phyloP scores from a whole-genome alignment of 2,329 filamentous ascomycete genomes.

The Blumeria graminis region DNA sequence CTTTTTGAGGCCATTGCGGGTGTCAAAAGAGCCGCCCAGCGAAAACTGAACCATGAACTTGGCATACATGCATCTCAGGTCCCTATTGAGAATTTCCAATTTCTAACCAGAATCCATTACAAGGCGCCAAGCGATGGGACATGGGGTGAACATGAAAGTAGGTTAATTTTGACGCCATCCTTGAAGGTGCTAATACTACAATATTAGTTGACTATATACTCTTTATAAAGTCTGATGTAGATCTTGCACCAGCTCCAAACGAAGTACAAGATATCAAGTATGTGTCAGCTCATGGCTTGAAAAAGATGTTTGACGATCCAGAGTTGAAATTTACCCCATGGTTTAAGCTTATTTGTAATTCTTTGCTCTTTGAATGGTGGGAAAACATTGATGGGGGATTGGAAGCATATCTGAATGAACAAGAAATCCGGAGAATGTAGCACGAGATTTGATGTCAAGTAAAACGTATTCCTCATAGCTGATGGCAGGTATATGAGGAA shows the following conservation, averaged over 20 bases:
- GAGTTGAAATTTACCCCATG: slow-evolving; percentile 78
- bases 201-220: slow-evolving; percentile 81
- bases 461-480: too few relatives aligned
- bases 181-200: slow-evolving; percentile 3
- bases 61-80: slow-evolving; percentile 80
- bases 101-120: slow-evolving; percentile 93
- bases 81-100: slow-evolving; percentile 73
- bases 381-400: slow-evolving; percentile 55
- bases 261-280: slow-evolving; percentile 73
- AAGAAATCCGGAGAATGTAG: slow-evolving; percentile 65
- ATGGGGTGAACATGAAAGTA: slow-evolving; percentile 98
- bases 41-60: slow-evolving; percentile 85
- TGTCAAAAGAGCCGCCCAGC: slow-evolving; percentile 74
- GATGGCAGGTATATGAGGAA: too few relatives aligned
- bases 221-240: slow-evolving; percentile 87
- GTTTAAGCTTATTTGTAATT: slow-evolving; percentile 98
- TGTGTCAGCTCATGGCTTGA: slow-evolving; percentile 60
- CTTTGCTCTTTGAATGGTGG: slow-evolving; percentile 98
- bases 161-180: slow-evolving; percentile 17
- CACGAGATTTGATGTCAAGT: background rate
- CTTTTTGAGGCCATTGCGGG: slow-evolving; percentile 60
- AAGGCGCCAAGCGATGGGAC: slow-evolving; percentile 90
- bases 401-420: slow-evolving; percentile 68
- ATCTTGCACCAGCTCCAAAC: slow-evolving; percentile 60
- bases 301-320: slow-evolving; percentile 62